These are phyloP conservation scores for Mortierella hygrophila DNA, from an alignment of 192 early-diverging fungal species.

Conservation along the genomic window DNA sequence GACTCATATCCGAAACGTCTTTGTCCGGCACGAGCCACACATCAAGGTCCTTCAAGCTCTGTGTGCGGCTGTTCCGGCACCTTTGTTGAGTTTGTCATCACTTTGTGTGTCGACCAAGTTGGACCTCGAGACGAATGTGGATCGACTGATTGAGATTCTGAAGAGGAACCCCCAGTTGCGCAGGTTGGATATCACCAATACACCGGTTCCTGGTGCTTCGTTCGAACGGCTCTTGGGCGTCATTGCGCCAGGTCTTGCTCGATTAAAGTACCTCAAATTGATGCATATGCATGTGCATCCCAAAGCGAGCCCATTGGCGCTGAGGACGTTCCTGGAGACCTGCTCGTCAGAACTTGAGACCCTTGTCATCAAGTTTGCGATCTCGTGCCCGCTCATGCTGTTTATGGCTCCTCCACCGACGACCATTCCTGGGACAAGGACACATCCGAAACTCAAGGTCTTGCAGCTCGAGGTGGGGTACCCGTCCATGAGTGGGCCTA, in stretches of 20 bases:
- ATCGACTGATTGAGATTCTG: not conserved
- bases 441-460: not conserved
- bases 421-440: not conserved
- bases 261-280: not conserved
- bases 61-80: not conserved
- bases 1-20: not conserved
- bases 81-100: not conserved
- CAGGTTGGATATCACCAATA: not conserved
- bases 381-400: not conserved
- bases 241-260: not conserved
- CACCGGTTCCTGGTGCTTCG: not conserved
- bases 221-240: not conserved
- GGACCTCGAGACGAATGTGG: not conserved
- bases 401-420: not conserved
- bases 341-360: not conserved
- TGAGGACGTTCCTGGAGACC: not conserved
- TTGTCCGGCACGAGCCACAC: not conserved
- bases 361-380: not conserved
- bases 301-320: not conserved
- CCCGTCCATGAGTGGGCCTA: not conserved
- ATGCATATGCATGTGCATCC: not conserved
- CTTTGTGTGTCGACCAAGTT: not conserved
- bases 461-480: not conserved
- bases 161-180: not conserved
- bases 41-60: not conserved